These are phyloP conservation scores for Dioscorea zingiberensis DNA, from an alignment of 106 monocot genomes.

Conservation along the genomic window DNA sequence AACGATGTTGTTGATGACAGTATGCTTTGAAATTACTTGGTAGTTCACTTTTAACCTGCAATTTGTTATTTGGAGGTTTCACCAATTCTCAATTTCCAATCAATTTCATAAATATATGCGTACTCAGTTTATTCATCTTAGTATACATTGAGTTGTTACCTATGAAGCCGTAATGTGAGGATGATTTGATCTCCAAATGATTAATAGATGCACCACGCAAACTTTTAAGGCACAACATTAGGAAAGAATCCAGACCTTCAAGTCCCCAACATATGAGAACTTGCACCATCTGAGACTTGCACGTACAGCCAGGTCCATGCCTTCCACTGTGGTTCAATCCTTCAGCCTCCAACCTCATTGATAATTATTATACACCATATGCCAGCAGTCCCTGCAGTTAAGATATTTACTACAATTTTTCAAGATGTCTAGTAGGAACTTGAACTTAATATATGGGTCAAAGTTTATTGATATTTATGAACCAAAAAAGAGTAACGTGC, in stretches of 20 bases:
- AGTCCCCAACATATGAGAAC: constrained; percentile 52
- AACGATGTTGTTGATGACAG: constrained; percentile 78
- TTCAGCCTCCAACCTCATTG: constrained; percentile 72
- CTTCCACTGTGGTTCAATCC: constrained; percentile 76
- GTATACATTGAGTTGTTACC: no score
- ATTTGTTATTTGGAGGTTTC: background rate
- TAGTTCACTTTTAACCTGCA: constrained; percentile 81
- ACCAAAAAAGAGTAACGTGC: no score
- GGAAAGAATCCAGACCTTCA: constrained; percentile 31
- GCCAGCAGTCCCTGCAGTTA: constrained; percentile 61
- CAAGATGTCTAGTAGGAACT: no score
- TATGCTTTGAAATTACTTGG: constrained; percentile 79
- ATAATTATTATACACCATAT: constrained; percentile 66
- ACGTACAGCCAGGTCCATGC: constrained; percentile 81
- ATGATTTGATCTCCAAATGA: no score
- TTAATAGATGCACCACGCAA: no score
- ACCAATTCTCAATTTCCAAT: no score
- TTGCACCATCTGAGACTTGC: constrained; percentile 64
- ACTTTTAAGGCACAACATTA: background rate
- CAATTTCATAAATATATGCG: no score
- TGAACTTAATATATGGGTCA: no score
- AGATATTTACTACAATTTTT: background rate
- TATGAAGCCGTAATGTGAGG: no score
- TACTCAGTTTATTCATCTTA: no score
- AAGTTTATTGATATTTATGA: no score